These are phyloP conservation scores for Leptographium wingfieldii DNA, from an alignment of 2,329 filamentous ascomycete genomes.

Conservation along the genomic window DNA sequence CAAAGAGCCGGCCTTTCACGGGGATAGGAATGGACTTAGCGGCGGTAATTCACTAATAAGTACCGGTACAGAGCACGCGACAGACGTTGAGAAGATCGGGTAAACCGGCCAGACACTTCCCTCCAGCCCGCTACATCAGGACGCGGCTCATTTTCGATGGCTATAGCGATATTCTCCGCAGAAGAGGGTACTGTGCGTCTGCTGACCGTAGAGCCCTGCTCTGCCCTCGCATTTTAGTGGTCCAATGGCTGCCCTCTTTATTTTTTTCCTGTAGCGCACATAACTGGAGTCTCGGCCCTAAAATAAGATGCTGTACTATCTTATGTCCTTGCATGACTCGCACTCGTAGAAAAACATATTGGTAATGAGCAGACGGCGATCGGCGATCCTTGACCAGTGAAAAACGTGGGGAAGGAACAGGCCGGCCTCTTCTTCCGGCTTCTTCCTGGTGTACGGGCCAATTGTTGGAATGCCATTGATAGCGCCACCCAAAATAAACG, in stretches of 20 bases:
- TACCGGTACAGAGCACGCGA: too few species aligned
- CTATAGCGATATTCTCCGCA: background rate
- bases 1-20: background rate
- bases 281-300: background rate
- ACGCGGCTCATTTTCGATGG: background rate
- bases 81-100: background rate
- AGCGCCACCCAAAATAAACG: background rate
- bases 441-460: constrained; percentile 7
- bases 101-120: background rate
- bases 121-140: background rate
- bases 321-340: background rate
- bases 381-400: background rate
- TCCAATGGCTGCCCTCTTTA: background rate
- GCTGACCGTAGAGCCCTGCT: background rate
- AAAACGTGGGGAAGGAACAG: constrained; percentile 6
- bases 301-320: too few species aligned
- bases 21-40: background rate
- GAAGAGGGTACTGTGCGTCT: background rate
- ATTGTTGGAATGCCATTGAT: background rate
- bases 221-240: background rate
- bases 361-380: background rate
- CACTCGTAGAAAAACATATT: background rate
- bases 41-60: too few species aligned
- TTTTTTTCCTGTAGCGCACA: background rate
- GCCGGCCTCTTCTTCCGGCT: constrained; percentile 10